phyloP scores from a whole-genome alignment of 2,329 filamentous ascomycete species.

The Penicillium sp. region DNA sequence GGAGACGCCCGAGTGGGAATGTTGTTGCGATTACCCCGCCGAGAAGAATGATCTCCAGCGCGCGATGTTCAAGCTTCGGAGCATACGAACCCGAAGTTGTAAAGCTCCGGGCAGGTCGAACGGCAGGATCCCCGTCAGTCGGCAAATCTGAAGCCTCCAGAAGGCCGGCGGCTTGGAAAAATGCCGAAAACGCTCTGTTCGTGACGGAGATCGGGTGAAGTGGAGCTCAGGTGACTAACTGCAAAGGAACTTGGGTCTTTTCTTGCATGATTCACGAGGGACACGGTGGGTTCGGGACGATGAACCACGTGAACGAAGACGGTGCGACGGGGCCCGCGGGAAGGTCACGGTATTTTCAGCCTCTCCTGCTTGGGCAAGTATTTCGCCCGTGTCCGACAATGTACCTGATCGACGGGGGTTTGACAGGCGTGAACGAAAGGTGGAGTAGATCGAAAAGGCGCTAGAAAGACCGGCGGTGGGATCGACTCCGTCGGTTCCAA shows the following conservation, averaged over 20 bases:
- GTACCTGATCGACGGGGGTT: conserved; percentile 23
- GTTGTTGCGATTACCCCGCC: not conserved
- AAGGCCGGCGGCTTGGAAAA: conserved; percentile 17
- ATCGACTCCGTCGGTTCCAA: conserved; percentile 9
- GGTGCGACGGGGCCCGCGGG: not conserved
- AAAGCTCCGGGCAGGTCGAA: conserved; percentile 5
- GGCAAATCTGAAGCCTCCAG: conserved; percentile 26
- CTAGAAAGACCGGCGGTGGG: conserved; percentile 7
- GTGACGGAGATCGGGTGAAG: conserved; percentile 8
- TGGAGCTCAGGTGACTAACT: no score
- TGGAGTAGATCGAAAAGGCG: conserved; percentile 14
- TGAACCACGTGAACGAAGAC: not conserved
- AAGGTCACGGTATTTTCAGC: conserved; percentile 1
- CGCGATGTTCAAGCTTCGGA: conserved; percentile 7
- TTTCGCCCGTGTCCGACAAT: not conserved
- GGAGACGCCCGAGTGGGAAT: not conserved
- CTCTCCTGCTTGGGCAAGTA: not conserved
- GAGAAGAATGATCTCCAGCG: not conserved
- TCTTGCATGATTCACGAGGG: conserved; percentile 8
- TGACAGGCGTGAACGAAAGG: conserved; percentile 14
- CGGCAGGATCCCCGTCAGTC: conserved; percentile 8
- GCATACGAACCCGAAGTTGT: not conserved
- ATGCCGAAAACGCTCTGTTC: conserved; percentile 22
- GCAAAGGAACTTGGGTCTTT: no score
- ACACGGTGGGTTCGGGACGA: not conserved